Evolutionary conservation across 116 monocot genomes (phyloP), one percentile per base, ranked within the genome.

Genomic region (Dioscorea cayenensis): DNA sequence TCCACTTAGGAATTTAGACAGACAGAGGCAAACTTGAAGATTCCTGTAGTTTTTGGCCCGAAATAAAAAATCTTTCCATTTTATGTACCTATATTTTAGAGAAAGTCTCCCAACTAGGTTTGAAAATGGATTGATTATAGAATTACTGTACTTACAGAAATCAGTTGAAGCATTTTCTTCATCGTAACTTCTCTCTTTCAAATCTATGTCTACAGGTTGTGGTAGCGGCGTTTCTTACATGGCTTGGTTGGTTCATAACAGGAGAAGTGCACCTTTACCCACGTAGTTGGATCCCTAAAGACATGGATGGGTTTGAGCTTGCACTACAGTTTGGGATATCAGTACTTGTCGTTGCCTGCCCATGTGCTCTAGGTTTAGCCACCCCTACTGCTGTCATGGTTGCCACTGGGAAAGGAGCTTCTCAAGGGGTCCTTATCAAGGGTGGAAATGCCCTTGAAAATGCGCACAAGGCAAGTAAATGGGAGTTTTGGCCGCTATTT

Each of bases 301-400:
- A 74, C 17, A 94, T 90, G 94, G 88, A 94, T 79, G 76, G 69
- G 14, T 94, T 94, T 81, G 94, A 94, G 76, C 77, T 94, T 49
- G 94, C 94, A 49, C 69, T 94, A 25, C 94, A 94, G 71, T 94
- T 94, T 86, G 87, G 86, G n/a, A 94, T 94, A 49, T 94, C 94
- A 32, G 94, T 94, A 28, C 74, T 94, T 38, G 94, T 94, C 52
- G 79, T 94, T 71, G 94, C 94, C 19, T 94, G 94, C 61, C 94
- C 94, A 50, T 94, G 94, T 77, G 94, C 94, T 55, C 74, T 94
- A 43, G 94, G 94, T 49, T 75, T 94, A 19, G 94, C 94, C 51
- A 94, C 94, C 64, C 94, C 94, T 16, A 94, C 94, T 61, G 94
- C 94, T 64, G 94, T 94, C 60, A 94, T 94, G 94, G 94, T 94